A percentile compares a stretch with the other conserved stretches of the same genome.
Conservation (phyloP, 108 stramenopile species). For the Asterionellopsis glacialis region DNA sequence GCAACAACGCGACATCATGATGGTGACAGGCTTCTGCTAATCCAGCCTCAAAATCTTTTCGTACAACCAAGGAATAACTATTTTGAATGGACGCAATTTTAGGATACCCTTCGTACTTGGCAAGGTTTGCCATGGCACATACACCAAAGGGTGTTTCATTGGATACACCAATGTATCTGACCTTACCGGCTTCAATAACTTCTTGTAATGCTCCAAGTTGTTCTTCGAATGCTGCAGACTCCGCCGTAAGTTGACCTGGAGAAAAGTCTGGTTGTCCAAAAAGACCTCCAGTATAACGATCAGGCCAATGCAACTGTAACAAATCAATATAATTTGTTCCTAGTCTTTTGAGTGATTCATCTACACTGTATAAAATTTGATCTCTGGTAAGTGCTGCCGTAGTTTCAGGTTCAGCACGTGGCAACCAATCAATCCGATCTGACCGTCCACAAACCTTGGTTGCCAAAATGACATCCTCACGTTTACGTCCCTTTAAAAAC, state of each 20-base stretch:
- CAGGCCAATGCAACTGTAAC: constrained; percentile 92
- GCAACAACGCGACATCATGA: constrained; percentile 82
- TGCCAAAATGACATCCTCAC: constrained; percentile 80
- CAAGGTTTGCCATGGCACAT: constrained; percentile 61
- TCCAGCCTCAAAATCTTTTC: constrained; percentile 86
- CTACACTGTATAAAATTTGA: constrained; percentile 82
- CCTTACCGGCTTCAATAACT: constrained; percentile 72
- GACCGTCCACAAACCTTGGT: constrained; percentile 77
- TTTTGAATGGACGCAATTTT: constrained; percentile 86
- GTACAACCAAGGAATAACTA: constrained; percentile 77
- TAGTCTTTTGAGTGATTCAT: constrained; percentile 74
- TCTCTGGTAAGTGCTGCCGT: constrained; percentile 38
- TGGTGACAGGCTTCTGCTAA: constrained; percentile 85
- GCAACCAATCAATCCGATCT: constrained; percentile 72
- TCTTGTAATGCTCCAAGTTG: constrained; percentile 72
- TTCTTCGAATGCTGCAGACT: constrained; percentile 76
- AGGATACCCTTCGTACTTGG: constrained; percentile 64
- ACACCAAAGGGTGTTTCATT: constrained; percentile 95
- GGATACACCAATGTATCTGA: constrained; percentile 79
- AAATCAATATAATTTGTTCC: constrained; percentile 92
- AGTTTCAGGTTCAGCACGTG: constrained; percentile 51
- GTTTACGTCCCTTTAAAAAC: constrained; percentile 57
- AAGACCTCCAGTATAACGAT: constrained; percentile 73
- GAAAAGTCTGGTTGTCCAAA: constrained; percentile 81
- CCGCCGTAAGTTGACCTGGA: constrained; percentile 28